Percentiles rank a stretch among this genome's conserved stretches.
Evolutionary conservation across 805 yeast species (phyloP).

Genomic region (Teunomyces aglyptinius): DNA sequence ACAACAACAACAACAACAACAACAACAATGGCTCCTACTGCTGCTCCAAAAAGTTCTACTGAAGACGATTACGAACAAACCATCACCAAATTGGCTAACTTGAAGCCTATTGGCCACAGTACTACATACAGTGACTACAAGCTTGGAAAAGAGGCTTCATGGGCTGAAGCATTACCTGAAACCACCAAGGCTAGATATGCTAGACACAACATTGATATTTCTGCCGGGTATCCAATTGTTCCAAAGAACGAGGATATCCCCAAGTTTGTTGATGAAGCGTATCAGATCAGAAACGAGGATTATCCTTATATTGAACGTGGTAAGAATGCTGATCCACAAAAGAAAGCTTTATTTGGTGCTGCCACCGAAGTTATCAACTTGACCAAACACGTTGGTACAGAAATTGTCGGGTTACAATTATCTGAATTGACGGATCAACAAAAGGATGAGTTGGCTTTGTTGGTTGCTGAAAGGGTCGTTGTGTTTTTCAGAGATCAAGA

Average conservation of each 20-base stretch:
- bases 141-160: neutral
- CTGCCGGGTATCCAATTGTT: slow-evolving; percentile 25
- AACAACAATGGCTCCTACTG: slow-evolving; percentile 5
- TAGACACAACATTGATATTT: slow-evolving; percentile 23
- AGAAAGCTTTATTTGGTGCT: slow-evolving; percentile 30
- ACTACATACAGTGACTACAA: slow-evolving; percentile 2
- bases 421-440: slow-evolving; percentile 26
- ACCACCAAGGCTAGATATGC: slow-evolving; percentile 22
- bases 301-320: slow-evolving; percentile 26
- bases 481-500: slow-evolving; percentile 32
- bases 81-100: slow-evolving; percentile 13
- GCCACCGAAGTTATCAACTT: slow-evolving; percentile 28
- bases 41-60: slow-evolving; percentile 6
- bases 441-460: slow-evolving; percentile 30
- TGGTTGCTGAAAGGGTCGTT: slow-evolving; percentile 30
- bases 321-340: slow-evolving; percentile 28
- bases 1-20: neutral
- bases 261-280: slow-evolving; percentile 25
- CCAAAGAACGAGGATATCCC: slow-evolving; percentile 31
- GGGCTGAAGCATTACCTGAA: slow-evolving; percentile 16
- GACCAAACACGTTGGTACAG: slow-evolving; percentile 32
- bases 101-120: slow-evolving; percentile 12
- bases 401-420: slow-evolving; percentile 30
- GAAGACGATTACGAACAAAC: slow-evolving; percentile 14
- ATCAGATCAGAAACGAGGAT: slow-evolving; percentile 20